Base-by-base conservation (phyloP, 805 yeast species). In the Candida silvicultrix region DNA sequence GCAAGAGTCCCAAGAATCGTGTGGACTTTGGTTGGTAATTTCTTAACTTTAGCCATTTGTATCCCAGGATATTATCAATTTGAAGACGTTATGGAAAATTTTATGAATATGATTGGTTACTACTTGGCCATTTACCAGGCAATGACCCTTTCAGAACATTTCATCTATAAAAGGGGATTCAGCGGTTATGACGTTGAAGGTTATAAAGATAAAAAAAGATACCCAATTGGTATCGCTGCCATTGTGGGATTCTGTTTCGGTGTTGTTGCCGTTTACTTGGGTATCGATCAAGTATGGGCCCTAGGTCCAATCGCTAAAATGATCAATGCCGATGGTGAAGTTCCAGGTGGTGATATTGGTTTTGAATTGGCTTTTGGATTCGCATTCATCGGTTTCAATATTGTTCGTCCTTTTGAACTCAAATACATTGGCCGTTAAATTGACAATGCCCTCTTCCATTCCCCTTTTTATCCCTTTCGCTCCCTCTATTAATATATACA, bases 61-160 rank as follows among this genome's bases (percentile, higher is more conserved):
- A 89, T 89, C 55, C 95, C 96, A 42, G 96, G 87, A 43, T 85
- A 83, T 71, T 83, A 85, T 72, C 64, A 75, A 51, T 89, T 90
- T 65, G 78, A 73, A 47, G 57, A 64, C 3, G 89, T 86, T 58
- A 85, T 90, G 85, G 74, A 76, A 49, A 80, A 87, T 69, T 90
- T 90, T 69, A 89, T 90, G 97, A 81, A 87, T 70, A 70, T 89
- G 63, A 89, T 90, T 65, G 92, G 87, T 54, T 90, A 90, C 75
- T 89, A 92, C 78, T 74, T 89, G 62, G 87, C 95, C 49, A 83
- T 89, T 59, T 90, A 89, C 69, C 80, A 79, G 58, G 80, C 85
- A 42, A 81, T 90, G 65, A 66, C 78, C 23, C 65, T 85, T n/a
- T 76, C 87, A 37, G 97, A 89, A 67, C 97, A 89, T 66, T 81